These are phyloP conservation scores for Cyathus striatus DNA, from an alignment of 768 basidiomycete genomes.

Conservation along the genomic window DNA sequence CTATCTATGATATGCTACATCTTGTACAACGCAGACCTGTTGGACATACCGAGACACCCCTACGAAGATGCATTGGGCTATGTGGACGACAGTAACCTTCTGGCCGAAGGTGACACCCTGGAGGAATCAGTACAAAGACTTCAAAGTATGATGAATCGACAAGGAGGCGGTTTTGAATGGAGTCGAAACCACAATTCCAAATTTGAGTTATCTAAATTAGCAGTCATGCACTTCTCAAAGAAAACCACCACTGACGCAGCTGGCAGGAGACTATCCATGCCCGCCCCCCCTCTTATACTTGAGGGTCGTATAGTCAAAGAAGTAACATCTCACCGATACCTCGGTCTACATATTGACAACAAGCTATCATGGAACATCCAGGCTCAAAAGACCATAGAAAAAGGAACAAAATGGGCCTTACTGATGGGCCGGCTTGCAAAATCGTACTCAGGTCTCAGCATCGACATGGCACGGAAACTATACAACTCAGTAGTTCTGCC, in stretches of 20 bases:
- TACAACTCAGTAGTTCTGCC: constrained; percentile 14
- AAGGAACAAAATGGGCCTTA: constrained; percentile 4
- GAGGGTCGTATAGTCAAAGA: neutral
- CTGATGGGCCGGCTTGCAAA: constrained; percentile 1
- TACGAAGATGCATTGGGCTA: constrained; percentile 17
- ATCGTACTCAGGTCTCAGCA: constrained; percentile 5
- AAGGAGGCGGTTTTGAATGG: constrained; percentile 19
- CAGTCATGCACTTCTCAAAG: constrained; percentile 15
- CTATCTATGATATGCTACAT: constrained; percentile 17
- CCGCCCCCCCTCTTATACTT: neutral
- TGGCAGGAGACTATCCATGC: neutral
- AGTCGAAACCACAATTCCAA: constrained; percentile 16
- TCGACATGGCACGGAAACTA: constrained; percentile 7
- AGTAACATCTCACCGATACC: constrained; percentile 5
- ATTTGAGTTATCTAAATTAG: constrained; percentile 25
- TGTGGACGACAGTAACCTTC: constrained; percentile 19
- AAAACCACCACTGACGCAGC: neutral
- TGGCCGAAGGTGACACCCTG: constrained; percentile 18
- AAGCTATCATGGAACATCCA: constrained; percentile 10
- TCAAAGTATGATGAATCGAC: constrained; percentile 15
- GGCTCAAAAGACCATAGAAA: constrained; percentile 3
- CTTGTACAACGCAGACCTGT: constrained; percentile 18
- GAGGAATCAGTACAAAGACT: constrained; percentile 14
- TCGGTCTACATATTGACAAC: constrained; percentile 11
- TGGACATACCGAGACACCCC: constrained; percentile 5